These are phyloP conservation scores for Globisporangium rhizosaccharum DNA, from an alignment of 352 stramenopile species.

Conservation along the genomic window DNA sequence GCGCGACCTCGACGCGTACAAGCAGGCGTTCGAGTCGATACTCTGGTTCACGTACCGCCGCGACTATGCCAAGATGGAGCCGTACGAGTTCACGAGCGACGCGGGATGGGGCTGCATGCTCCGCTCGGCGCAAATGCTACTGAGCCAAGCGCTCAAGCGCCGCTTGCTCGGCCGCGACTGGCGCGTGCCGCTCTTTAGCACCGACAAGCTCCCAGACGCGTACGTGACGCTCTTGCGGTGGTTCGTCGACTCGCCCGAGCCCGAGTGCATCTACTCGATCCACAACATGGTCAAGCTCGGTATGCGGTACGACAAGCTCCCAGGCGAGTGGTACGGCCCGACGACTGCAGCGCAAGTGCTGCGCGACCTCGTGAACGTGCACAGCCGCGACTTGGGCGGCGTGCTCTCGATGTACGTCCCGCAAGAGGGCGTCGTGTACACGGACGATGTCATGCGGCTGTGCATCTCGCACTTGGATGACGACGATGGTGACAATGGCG, in stretches of 20 bases:
- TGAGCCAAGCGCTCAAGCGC: conserved; percentile 86
- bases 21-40: conserved; percentile 52
- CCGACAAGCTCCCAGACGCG: conserved; percentile 27
- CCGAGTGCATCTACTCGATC: conserved; percentile 79
- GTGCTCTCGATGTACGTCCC: conserved; percentile 72
- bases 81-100: conserved; percentile 88
- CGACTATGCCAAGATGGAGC: conserved; percentile 82
- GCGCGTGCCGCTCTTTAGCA: conserved; percentile 28
- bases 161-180: conserved; percentile 58
- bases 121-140: conserved; percentile 92
- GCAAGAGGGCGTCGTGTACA: conserved; percentile 80
- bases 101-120: conserved; percentile 96
- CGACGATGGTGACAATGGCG: background rate
- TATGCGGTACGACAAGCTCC: conserved; percentile 88
- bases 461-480: conserved; percentile 59
- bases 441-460: conserved; percentile 64
- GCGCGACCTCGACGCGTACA: conserved; percentile 44
- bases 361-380: conserved; percentile 78
- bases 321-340: conserved; percentile 91
- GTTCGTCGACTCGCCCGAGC: conserved; percentile 81
- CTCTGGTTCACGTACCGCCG: conserved; percentile 90
- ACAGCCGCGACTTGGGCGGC: conserved; percentile 42
- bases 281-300: conserved; percentile 90
- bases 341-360: conserved; percentile 87
- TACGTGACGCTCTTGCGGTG: conserved; percentile 69